Percentiles rank a stretch among this genome's conserved stretches.
These are phyloP conservation scores for Echinosophora koreensis DNA, from an alignment of 306 rosid genomes.

Conservation along the genomic window DNA sequence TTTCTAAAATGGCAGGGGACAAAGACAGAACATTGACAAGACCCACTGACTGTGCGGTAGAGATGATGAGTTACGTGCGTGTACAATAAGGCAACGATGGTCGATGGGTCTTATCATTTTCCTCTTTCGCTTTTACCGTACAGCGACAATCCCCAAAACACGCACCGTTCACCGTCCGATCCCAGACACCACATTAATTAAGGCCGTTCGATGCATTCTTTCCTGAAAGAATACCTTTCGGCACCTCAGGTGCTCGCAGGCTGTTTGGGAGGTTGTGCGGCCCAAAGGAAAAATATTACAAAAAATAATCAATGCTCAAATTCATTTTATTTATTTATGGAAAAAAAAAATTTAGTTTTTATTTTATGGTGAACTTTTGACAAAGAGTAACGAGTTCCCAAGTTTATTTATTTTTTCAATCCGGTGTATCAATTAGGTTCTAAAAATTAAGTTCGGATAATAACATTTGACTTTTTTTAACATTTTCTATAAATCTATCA, in stretches of 20 bases:
- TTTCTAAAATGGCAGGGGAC: slow-evolving; percentile 6
- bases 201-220: not conserved
- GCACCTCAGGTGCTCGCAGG: not conserved
- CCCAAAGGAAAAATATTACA: too few relatives aligned
- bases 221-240: not conserved
- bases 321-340: too few relatives aligned
- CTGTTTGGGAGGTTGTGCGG: too few relatives aligned
- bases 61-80: slow-evolving; percentile 31
- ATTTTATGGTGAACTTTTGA: too few relatives aligned
- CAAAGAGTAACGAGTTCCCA: too few relatives aligned
- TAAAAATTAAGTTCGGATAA: too few relatives aligned
- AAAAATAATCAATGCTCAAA: too few relatives aligned
- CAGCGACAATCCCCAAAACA: not conserved
- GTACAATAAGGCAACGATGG: not conserved
- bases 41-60: not conserved
- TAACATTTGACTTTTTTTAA: too few relatives aligned
- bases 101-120: slow-evolving; percentile 26
- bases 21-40: slow-evolving; percentile 39
- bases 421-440: too few relatives aligned
- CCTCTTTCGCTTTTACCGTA: not conserved
- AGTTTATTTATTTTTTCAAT: too few relatives aligned
- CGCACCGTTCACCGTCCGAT: not conserved
- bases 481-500: too few relatives aligned
- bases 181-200: not conserved
- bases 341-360: too few relatives aligned